Percentiles rank a stretch among this genome's conserved stretches.
These are phyloP conservation scores for Pholiota conissans DNA, from an alignment of 768 basidiomycete species.

Conservation along the genomic window DNA sequence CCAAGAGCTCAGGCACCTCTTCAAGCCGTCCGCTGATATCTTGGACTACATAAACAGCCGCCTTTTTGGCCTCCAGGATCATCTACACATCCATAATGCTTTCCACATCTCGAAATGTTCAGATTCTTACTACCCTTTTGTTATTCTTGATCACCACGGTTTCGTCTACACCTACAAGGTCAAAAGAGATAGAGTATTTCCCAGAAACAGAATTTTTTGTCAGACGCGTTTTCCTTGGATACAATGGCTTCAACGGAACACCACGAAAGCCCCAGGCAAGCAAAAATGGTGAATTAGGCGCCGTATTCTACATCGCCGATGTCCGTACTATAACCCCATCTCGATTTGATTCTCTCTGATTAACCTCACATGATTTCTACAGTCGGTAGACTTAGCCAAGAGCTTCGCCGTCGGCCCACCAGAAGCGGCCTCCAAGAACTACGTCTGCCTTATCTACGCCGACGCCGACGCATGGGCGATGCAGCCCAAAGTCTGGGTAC, in stretches of 20 bases:
- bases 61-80: no score
- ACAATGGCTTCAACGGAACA: constrained; percentile 1
- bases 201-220: not conserved
- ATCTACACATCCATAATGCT: no score
- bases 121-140: no score
- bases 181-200: no score
- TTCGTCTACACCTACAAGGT: no score
- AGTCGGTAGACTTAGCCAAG: not conserved
- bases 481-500: not conserved
- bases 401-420: not conserved
- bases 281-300: not conserved
- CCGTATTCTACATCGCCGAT: constrained; percentile 3
- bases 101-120: no score
- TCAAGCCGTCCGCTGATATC: no score
- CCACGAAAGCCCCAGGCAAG: not conserved
- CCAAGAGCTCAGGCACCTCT: no score
- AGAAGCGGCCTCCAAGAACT: not conserved
- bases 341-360: not conserved
- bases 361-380: not conserved
- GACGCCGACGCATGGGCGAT: not conserved
- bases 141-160: no score
- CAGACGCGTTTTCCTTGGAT: not conserved
- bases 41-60: no score
- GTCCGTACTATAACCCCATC: not conserved
- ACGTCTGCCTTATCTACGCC: not conserved